Evolutionary conservation across 2,329 filamentous ascomycete species (phyloP), one percentile per base, ranked within the genome.

Genomic region (Aureobasidium lini): DNA sequence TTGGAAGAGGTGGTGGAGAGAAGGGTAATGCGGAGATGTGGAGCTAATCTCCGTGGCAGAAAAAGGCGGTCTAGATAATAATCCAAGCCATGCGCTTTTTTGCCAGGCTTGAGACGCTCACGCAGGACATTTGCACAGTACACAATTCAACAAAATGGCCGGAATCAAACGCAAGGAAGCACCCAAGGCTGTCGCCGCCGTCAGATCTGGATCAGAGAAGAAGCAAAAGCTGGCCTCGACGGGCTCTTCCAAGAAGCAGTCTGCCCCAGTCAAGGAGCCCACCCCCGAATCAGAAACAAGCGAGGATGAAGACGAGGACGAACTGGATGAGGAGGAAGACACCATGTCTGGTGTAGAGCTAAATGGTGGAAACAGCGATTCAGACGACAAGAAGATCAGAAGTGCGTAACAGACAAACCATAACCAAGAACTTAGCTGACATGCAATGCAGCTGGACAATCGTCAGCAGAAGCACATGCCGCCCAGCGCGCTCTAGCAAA

Each of bases 401-500:
- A 43, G 62, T 60, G 44, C 29, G 59, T 61, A 46, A 28, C 11
- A 10, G 34, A 31, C 52, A 36, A 37, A 39, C 18, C 6, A 36
- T 16, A 16, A 46, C 13, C n/a, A 46, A n/a, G 13, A 34, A 28
- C 34, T 39, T 34, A 10, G 53, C 54, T 46, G 37, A 58, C 42
- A 37, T 28, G 11, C 16, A 40, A n/a, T 6, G 16, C 31, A 61
- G 62, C 57, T 28, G 52, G 49, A 13, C 89, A 81, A 61, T 90
- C 89, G 8, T 86, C 84, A 10, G 87, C 86, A 70, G 94, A 99
- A 79, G 86, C 91, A 23, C 94, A 97, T 73, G 85, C 86, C 52
- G 96, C 96, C 74, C 94, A 99, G 76, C 96, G 93, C 75, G 87
- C 87, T 63, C 79, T 96, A 53, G 87, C 85, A 28, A 87, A 86